Conservation (phyloP, 2,329 filamentous ascomycete genomes). For the Colletotrichum noveboracense region DNA sequence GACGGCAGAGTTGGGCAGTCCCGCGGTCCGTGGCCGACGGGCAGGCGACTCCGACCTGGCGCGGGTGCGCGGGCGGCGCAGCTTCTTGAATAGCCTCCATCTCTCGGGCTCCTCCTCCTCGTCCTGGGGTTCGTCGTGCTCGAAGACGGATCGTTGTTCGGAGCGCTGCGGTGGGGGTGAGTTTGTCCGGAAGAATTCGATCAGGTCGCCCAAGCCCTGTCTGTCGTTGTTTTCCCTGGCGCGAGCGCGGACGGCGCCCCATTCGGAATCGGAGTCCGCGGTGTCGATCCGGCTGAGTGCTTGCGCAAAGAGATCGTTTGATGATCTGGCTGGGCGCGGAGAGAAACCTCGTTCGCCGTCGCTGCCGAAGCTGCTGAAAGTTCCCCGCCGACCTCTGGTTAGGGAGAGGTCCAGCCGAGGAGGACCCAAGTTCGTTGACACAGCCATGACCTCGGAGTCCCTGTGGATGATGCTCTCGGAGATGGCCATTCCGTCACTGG, state of each 20-base stretch:
- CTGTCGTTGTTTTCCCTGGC: slow-evolving; percentile 21
- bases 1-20: slow-evolving; percentile 60
- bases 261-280: slow-evolving; percentile 6
- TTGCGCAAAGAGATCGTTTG: slow-evolving; percentile 16
- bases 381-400: slow-evolving; percentile 4
- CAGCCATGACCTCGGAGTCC: slow-evolving; percentile 16
- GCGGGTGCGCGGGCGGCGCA: slow-evolving; percentile 22
- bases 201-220: slow-evolving; percentile 18
- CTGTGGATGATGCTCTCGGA: background rate
- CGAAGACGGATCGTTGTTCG: slow-evolving; percentile 26
- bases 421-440: slow-evolving; percentile 15
- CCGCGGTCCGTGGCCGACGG: slow-evolving; percentile 20
- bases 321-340: slow-evolving; percentile 19
- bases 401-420: slow-evolving; percentile 18
- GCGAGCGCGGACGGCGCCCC: slow-evolving; percentile 16
- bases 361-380: slow-evolving; percentile 18
- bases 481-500: background rate
- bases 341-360: slow-evolving; percentile 1
- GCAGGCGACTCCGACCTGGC: slow-evolving; percentile 27
- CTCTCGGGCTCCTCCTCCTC: slow-evolving; percentile 35
- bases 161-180: slow-evolving; percentile 11
- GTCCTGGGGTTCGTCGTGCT: slow-evolving; percentile 25
- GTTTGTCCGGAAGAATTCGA: slow-evolving; percentile 18
- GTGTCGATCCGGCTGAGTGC: background rate
- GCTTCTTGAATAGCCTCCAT: slow-evolving; percentile 47